Evolutionary conservation across 495 filamentous ascomycete genomes (phyloP), one percentile per base, ranked within the genome.

Genomic region (Podospora pseudopauciseta): DNA sequence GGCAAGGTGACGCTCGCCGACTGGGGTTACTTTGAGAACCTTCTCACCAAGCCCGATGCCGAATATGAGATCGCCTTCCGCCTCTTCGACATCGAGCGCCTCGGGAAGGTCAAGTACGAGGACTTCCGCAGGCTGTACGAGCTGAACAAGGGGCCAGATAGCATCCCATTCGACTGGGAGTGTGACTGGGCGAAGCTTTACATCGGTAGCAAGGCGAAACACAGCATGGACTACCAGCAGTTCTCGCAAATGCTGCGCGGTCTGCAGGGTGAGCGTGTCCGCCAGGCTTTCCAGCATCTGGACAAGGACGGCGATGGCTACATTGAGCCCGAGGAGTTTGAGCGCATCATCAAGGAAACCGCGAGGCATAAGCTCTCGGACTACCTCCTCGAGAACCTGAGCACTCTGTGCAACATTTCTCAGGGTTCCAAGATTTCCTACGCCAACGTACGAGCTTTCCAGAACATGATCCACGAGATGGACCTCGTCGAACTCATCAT

Each of bases 31-130:
- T 99, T 97, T 77, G 90, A 97, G 79, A 94, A 97, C 81, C 87
- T 99, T 65, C 87, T 99, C 49, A 85, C 86, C 63, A 97, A 97
- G 77, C 93, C 95, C 69, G 95, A 98, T 71, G 96, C 95, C 74
- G 96, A 99, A 78, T 99, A 99, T 77, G 94, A 99, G 80, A 97
- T 99, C 71, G 94, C 94, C 4, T 99, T 97, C 81, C 91, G 96
- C 66, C 85, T 98, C 30, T 99, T 99, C 80, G 95, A 98, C 72
- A 79, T 90, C 68, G 87, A 95, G 28, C 87, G 91, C 49, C 90
- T 86, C 23, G 95, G 95, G 4, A 85, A 82, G 23, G 91, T 99
- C 72, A 93, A 92, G 72, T 97, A 92, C 72, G 91, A 96, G 1
- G 86, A 92, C 72, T 93, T 99, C 79, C 85, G 90, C 72, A 83